Conservation (phyloP, 2,329 filamentous ascomycete species). For the Pestalotiopsis sp. region DNA sequence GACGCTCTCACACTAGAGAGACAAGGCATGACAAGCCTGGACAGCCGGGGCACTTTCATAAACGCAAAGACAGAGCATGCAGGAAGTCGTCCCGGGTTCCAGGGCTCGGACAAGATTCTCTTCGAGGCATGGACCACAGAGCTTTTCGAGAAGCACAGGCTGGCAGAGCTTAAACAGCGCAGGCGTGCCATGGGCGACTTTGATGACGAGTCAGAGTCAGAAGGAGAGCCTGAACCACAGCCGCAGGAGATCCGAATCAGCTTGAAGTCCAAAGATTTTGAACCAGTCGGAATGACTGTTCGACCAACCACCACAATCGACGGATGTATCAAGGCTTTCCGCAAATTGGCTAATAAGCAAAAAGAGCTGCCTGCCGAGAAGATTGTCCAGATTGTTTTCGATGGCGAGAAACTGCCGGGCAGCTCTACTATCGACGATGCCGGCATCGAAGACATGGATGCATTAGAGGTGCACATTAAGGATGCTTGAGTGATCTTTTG, state of each 20-base stretch:
- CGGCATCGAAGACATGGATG: slow-evolving; percentile 75
- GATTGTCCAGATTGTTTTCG: slow-evolving; percentile 68
- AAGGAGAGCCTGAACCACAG: slow-evolving; percentile 15
- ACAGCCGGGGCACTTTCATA: slow-evolving; percentile 44
- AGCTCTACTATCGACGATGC: slow-evolving; percentile 63
- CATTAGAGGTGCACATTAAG: slow-evolving; percentile 73
- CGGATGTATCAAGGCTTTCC: slow-evolving; percentile 65
- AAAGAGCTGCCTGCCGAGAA: slow-evolving; percentile 49
- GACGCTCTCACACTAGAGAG: slow-evolving; percentile 73
- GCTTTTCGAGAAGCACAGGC: slow-evolving; percentile 49
- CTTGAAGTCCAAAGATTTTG: slow-evolving; percentile 54
- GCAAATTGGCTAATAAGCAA: slow-evolving; percentile 42
- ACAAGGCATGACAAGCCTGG: slow-evolving; percentile 58
- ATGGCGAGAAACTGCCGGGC: slow-evolving; percentile 72
- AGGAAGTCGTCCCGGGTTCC: slow-evolving; percentile 41
- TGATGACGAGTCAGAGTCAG: slow-evolving; percentile 32
- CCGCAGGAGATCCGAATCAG: slow-evolving; percentile 50
- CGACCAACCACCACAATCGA: slow-evolving; percentile 59
- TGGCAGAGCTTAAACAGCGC: slow-evolving; percentile 51
- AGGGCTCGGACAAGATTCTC: slow-evolving; percentile 63
- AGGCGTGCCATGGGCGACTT: slow-evolving; percentile 46
- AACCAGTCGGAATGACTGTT: slow-evolving; percentile 54
- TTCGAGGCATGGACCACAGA: slow-evolving; percentile 78
- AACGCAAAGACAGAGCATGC: slow-evolving; percentile 30
- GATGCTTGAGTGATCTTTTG: slow-evolving; percentile 14